Evolutionary conservation across 75 land plant genomes (phyloP).

Genomic region (Selaginella moellendorffii): DNA sequence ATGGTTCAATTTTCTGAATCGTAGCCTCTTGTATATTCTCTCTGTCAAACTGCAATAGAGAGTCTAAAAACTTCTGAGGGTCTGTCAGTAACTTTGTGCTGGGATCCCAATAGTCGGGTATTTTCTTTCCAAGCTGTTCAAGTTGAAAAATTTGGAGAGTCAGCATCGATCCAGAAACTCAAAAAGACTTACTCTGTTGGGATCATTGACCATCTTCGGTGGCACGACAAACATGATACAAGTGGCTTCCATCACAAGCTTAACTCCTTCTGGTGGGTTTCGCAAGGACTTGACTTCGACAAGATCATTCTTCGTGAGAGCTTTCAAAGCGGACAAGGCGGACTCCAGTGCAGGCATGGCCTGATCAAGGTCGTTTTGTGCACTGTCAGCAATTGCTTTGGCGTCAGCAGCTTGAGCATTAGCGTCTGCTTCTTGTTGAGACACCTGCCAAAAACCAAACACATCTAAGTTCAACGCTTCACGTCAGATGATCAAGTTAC

Average conservation of each 20-base stretch:
- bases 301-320: slow-evolving; percentile 25
- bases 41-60: slow-evolving; percentile 25
- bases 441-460: slow-evolving; percentile 10
- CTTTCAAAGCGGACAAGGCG: slow-evolving; percentile 23
- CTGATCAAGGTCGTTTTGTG: slow-evolving; percentile 27
- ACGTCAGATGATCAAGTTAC: background rate
- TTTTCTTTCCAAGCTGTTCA: slow-evolving; percentile 27
- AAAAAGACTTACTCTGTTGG: slow-evolving; percentile 18
- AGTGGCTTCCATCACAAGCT: slow-evolving; percentile 31
- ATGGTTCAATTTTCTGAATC: slow-evolving; percentile 28
- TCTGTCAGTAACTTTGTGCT: slow-evolving; percentile 28
- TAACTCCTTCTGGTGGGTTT: slow-evolving; percentile 33
- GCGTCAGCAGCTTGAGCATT: slow-evolving; percentile 25
- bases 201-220: slow-evolving; percentile 28
- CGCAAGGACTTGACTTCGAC: slow-evolving; percentile 29
- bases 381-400: slow-evolving; percentile 32
- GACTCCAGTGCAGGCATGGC: slow-evolving; percentile 29
- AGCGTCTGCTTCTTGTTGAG: slow-evolving; percentile 28
- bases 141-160: background rate
- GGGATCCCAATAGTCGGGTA: slow-evolving; percentile 32
- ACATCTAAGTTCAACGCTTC: background rate
- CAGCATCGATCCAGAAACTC: background rate
- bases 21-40: slow-evolving; percentile 24
- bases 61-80: slow-evolving; percentile 26
- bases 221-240: slow-evolving; percentile 25